A percentile compares a stretch with the other conserved stretches of the same genome.
Conservation (phyloP, 306 rosid genomes). For the Trifolium dubium region DNA sequence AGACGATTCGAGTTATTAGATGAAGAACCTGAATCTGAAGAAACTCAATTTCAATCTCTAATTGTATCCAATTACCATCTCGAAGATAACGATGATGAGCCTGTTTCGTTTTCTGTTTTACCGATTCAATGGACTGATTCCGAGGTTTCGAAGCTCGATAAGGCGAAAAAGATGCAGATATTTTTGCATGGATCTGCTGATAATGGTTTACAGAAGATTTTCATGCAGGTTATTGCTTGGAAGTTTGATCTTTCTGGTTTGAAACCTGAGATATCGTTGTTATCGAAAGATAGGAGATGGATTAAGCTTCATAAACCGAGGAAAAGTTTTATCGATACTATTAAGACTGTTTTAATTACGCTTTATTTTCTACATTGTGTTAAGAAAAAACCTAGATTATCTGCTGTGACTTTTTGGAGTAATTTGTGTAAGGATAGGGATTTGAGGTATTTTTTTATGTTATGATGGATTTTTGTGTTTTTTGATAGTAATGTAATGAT, state of each 20-base stretch:
- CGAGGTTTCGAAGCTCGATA: slow-evolving; percentile 24
- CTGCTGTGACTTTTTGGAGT: slow-evolving; percentile 63
- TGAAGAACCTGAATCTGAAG: slow-evolving; percentile 61
- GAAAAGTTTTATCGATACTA: slow-evolving; percentile 56
- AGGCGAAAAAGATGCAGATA: slow-evolving; percentile 10
- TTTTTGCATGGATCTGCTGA: slow-evolving; percentile 60
- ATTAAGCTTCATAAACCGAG: slow-evolving; percentile 72
- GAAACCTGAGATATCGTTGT: slow-evolving; percentile 67
- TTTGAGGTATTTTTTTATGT: slow-evolving; percentile 55
- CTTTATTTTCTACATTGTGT: slow-evolving; percentile 61
- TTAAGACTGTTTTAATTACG: slow-evolving; percentile 64
- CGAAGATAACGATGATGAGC: slow-evolving; percentile 53
- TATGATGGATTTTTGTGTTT: neutral
- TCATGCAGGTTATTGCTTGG: slow-evolving; percentile 71
- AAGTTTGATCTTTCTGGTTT: slow-evolving; percentile 60
- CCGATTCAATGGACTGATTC: slow-evolving; percentile 72
- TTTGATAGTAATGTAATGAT: neutral
- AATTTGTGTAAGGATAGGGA: slow-evolving; percentile 52
- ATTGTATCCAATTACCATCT: slow-evolving; percentile 71
- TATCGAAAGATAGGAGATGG: slow-evolving; percentile 65
- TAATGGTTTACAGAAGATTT: slow-evolving; percentile 57
- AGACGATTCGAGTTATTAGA: slow-evolving; percentile 44
- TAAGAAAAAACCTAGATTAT: slow-evolving; percentile 51
- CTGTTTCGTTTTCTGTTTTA: slow-evolving; percentile 60
- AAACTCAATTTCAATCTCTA: slow-evolving; percentile 31